These are phyloP conservation scores for Malassezia psittaci DNA, from an alignment of 1,284 basidiomycete species.

Conservation along the genomic window DNA sequence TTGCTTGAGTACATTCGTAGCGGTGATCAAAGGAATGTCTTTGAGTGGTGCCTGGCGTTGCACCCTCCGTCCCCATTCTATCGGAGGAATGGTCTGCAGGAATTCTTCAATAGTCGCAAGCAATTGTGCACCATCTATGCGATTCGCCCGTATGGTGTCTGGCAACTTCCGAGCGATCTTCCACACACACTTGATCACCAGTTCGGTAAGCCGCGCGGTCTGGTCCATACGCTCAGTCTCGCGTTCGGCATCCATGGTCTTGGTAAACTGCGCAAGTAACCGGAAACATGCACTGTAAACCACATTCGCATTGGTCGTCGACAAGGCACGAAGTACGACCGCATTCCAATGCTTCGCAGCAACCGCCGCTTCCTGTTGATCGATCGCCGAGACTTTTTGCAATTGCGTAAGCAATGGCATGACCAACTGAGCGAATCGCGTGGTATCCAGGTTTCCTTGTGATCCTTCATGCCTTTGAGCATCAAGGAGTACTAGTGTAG, in stretches of 20 bases:
- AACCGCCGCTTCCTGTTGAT: conserved; percentile 54
- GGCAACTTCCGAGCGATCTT: conserved; percentile 90
- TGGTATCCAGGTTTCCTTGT: not conserved
- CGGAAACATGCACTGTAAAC: conserved; percentile 78
- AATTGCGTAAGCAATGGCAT: conserved; percentile 80
- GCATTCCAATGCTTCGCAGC: conserved; percentile 93
- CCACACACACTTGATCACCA: conserved; percentile 97
- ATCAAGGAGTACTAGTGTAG: conserved; percentile 12
- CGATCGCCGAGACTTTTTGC: conserved; percentile 56
- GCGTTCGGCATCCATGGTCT: conserved; percentile 60
- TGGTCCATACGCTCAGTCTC: conserved; percentile 28
- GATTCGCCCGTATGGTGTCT: conserved; percentile 69
- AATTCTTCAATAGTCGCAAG: conserved; percentile 93
- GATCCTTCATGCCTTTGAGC: not conserved
- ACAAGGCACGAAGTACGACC: conserved; percentile 86
- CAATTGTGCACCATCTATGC: conserved; percentile 73
- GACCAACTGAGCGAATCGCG: conserved; percentile 48
- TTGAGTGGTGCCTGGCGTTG: conserved; percentile 83
- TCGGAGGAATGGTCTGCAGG: conserved; percentile 80
- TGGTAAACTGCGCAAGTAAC: conserved; percentile 74
- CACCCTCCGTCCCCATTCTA: conserved; percentile 85
- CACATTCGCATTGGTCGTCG: conserved; percentile 77
- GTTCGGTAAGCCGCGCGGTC: conserved; percentile 74
- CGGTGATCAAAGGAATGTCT: conserved; percentile 90
- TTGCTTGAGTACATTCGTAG: conserved; percentile 59